A percentile compares a stretch with the other conserved stretches of the same genome.
These are phyloP conservation scores for Medicago lupulina DNA, from an alignment of 306 rosid genomes.

Conservation along the genomic window DNA sequence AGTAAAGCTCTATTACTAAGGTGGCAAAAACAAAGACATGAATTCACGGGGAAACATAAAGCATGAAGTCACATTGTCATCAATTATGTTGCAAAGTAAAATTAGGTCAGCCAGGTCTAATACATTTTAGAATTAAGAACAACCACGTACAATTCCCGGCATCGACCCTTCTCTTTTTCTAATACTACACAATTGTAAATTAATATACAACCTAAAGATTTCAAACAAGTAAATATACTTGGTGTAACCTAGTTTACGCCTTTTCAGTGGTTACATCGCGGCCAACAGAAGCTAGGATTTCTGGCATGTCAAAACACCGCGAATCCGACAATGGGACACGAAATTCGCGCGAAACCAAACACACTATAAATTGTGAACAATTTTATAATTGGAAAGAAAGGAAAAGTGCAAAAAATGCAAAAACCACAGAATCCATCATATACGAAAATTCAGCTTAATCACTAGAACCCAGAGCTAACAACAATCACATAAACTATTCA, in stretches of 20 bases:
- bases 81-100: constrained; percentile 23
- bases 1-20: constrained; percentile 22
- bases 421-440: constrained; percentile 30
- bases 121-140: constrained; percentile 7
- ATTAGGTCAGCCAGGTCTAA: neutral
- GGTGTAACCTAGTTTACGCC: too few species aligned
- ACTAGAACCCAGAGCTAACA: constrained; percentile 14
- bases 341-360: too few species aligned
- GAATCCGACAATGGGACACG: too few species aligned
- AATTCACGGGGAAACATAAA: neutral
- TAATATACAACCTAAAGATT: neutral
- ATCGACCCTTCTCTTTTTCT: constrained; percentile 19
- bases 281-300: too few species aligned
- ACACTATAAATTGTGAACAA: too few species aligned
- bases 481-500: constrained; percentile 26
- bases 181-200: neutral
- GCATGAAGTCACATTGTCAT: constrained; percentile 9
- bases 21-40: neutral
- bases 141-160: neutral
- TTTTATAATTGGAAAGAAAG: neutral
- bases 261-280: too few species aligned
- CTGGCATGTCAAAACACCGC: too few species aligned
- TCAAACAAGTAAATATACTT: constrained; percentile 17
- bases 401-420: constrained; percentile 6
- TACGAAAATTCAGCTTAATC: constrained; percentile 31